Evolutionary conservation across 306 rosid genomes (phyloP), one percentile per base, ranked within the genome.

Genomic region (Vigna mungo): DNA sequence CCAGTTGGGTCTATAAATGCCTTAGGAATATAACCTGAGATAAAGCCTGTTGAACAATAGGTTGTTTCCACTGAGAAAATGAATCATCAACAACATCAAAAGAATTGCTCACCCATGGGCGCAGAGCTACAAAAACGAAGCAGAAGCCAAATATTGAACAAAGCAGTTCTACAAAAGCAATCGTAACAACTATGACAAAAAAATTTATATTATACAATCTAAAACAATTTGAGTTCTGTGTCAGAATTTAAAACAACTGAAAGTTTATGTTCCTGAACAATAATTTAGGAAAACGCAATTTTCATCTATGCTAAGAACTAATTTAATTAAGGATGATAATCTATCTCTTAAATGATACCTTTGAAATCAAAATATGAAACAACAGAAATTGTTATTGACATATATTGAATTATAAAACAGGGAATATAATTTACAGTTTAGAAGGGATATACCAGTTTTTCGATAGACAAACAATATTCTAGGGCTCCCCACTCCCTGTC

Each of bases 61-160:
- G 94, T 64, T 92, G 97, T 82, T 83, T 87, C 98, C 98, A 94
- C 70, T 72, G 96, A 70, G 94, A 87, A 79, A 94, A 94, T 7
- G 81, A 85, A 18, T 90, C 92, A 85, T 94, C 97, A 77, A 90
- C 85, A 65, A 78, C 78, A 25, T 90, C 96, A 49, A 75, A 87
- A 72, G 93, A 82, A 71, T 87, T 86, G 88, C 79, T 90, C 80
- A 89, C 79, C 68, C 77, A 80, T 80, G 98, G 98, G 81, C 98
- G 98, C 74, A 94, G 87, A 48, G 92, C 98, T 94, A 78, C 74
- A 79, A 83, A 83, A 88, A 86, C 76, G 1, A 12, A 46, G 36
- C 20, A 47, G 48, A 82, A 16, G 56, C 43, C n/a, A 77, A 67
- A 82, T 21, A 74, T 51, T 79, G 53, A 16, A 56, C 14, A 70